Evolutionary conservation across 2,329 filamentous ascomycete genomes (phyloP), one percentile per base, ranked within the genome.

Genomic region (Arthrobotrys pseudoclavata): DNA sequence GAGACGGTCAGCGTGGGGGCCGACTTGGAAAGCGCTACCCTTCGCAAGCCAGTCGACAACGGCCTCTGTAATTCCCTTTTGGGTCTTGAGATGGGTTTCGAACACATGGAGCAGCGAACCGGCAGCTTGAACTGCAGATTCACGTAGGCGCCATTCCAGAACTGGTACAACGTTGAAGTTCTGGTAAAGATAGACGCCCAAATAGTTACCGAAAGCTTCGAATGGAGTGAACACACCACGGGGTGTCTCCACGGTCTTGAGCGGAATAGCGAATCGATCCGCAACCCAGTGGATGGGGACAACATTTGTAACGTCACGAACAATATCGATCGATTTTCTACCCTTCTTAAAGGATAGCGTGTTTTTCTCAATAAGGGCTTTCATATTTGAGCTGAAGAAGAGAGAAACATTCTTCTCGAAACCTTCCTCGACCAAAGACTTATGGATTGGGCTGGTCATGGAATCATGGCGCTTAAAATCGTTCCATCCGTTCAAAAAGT

Each of bases 281-380:
- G 88, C 89, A 47, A 92, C 84, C 80, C 88, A 92, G 80, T 89
- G 86, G 2, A 90, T 88, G 4, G 91, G 90, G 0, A 86, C 87
- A 26, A 92, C 84, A 81, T 93, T 93, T 26, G 88, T 90, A 0
- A 93, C 87, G 76, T 92, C 90, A 24, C 90, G 88, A 9, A 92
- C 85, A 3, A 87, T 85, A 67, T 87, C 85, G 79, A 87, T 86
- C 0, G 85, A 85, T 40, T 84, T 84, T 50, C 84, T 83, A 22
- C 83, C 82, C 47, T 84, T 85, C n/a, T 83, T 82, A 69, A 86
- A 87, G 52, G 84, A 84, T 15, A 87, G 82, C 0, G 85, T 86
- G 79, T 84, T 85, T 57, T 85, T 82, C 74, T 85, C 83, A 79
- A 87, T 87, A 9, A 87, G 83, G 15, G 81, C 83, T 1, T 83